Conservation (phyloP, 495 filamentous ascomycete species). For the Umbilicaria muhlenbergii region DNA sequence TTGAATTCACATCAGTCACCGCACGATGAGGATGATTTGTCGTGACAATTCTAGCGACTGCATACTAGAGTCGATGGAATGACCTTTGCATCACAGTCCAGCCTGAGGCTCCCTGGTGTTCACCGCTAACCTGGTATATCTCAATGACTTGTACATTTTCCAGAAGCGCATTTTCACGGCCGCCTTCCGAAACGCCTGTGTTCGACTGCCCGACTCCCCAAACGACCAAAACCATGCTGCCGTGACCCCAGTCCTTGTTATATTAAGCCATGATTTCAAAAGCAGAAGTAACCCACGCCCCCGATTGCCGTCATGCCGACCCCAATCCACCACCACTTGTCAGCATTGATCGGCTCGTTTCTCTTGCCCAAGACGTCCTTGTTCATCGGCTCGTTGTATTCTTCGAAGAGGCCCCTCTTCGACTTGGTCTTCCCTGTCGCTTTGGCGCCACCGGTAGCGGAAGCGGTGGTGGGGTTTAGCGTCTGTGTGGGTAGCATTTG, state of each 20-base stretch:
- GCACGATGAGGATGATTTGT: no score
- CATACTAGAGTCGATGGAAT: no score
- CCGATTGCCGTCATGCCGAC: constrained; percentile 50
- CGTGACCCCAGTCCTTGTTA: background rate
- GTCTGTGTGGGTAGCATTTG: constrained; percentile 62
- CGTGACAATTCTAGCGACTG: no score
- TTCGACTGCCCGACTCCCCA: no score
- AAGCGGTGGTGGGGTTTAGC: constrained; percentile 37
- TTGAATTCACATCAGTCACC: no score
- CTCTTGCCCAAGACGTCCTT: constrained; percentile 25
- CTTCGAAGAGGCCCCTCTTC: constrained; percentile 18
- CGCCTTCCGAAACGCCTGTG: no score
- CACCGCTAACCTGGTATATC: no score
- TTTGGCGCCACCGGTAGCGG: constrained; percentile 20
- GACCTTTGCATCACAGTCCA: no score
- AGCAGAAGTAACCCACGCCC: constrained; percentile 31
- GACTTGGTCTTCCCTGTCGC: constrained; percentile 16
- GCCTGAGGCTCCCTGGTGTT: no score
- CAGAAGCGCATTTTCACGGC: no score
- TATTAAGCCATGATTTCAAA: constrained; percentile 11
- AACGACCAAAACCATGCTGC: no score
- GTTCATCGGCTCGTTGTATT: constrained; percentile 23
- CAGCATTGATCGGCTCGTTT: constrained; percentile 34
- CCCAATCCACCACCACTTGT: constrained; percentile 57
- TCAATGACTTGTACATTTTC: no score